phyloP scores from a whole-genome alignment of 257 asterid genomes.

The Galeopsis tetrahit region DNA sequence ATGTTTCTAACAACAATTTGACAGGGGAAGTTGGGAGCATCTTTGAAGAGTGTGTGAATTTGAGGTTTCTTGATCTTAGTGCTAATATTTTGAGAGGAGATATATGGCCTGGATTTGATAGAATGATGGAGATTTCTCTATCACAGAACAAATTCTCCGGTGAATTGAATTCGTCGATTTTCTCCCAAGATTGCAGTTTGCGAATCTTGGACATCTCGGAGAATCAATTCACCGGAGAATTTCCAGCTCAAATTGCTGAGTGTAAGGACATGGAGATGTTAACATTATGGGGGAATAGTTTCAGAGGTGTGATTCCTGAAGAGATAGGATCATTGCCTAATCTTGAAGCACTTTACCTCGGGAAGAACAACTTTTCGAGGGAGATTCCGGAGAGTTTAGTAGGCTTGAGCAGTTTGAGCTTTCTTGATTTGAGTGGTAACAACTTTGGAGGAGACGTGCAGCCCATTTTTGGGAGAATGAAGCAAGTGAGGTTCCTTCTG shows the following conservation, averaged over 20 bases:
- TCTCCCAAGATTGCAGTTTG: constrained; percentile 62
- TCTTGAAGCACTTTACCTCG: constrained; percentile 62
- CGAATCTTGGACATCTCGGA: constrained; percentile 66
- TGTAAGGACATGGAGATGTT: constrained; percentile 54
- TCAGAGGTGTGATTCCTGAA: constrained; percentile 65
- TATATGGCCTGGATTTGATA: constrained; percentile 64
- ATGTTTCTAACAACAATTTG: constrained; percentile 63
- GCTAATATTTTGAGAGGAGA: constrained; percentile 60
- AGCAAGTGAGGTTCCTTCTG: constrained; percentile 67
- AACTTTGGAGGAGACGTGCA: constrained; percentile 76
- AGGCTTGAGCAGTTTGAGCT: constrained; percentile 50
- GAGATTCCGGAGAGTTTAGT: constrained; percentile 68
- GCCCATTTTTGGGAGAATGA: constrained; percentile 58
- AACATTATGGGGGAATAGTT: constrained; percentile 60
- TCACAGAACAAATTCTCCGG: constrained; percentile 62
- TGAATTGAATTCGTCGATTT: constrained; percentile 38
- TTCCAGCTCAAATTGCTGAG: constrained; percentile 63
- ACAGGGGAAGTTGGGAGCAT: constrained; percentile 63
- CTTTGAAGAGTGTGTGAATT: constrained; percentile 52
- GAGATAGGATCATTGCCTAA: constrained; percentile 65
- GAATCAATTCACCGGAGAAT: constrained; percentile 56
- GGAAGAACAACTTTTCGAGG: constrained; percentile 70
- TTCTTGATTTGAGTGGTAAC: constrained; percentile 77
- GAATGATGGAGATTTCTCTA: constrained; percentile 58
- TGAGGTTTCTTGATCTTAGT: constrained; percentile 76